Percentiles rank a stretch among this genome's conserved stretches.
Conservation (phyloP, 2,329 filamentous ascomycete genomes). For the Arthrobotrys musiformis region DNA sequence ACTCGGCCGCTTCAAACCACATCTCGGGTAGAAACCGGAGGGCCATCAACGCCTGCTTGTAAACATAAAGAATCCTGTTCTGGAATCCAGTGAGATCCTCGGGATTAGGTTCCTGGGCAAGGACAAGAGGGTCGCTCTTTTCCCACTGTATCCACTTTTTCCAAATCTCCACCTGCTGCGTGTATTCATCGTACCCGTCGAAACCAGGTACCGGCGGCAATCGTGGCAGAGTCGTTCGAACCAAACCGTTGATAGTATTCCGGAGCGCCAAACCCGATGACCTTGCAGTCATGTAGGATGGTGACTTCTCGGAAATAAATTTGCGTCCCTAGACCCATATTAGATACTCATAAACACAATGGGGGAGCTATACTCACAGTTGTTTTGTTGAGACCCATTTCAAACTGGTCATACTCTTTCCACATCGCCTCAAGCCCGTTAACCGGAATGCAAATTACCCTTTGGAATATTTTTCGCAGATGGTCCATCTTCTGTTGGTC, state of each 20-base stretch:
- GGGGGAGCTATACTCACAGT: constrained; percentile 71
- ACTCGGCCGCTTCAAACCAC: constrained; percentile 69
- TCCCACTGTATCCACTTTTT: constrained; percentile 96
- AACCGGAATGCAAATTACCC: constrained; percentile 86
- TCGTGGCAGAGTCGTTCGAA: constrained; percentile 79
- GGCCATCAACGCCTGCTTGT: constrained; percentile 92
- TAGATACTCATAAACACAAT: not conserved
- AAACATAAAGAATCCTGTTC: constrained; percentile 84
- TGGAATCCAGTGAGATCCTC: constrained; percentile 82
- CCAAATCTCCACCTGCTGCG: constrained; percentile 87
- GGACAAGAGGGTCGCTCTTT: constrained; percentile 86
- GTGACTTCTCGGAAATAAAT: constrained; percentile 90
- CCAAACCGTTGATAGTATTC: constrained; percentile 81
- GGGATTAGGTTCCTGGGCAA: constrained; percentile 69
- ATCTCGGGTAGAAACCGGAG: constrained; percentile 94
- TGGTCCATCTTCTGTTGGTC: constrained; percentile 98
- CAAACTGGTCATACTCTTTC: constrained; percentile 98
- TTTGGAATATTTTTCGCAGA: constrained; percentile 89
- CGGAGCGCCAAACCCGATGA: constrained; percentile 90
- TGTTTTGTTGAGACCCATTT: constrained; percentile 91
- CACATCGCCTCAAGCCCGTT: constrained; percentile 83
- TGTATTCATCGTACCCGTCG: constrained; percentile 85
- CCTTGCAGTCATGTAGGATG: constrained; percentile 94
- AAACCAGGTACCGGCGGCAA: constrained; percentile 86
- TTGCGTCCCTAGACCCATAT: constrained; percentile 78